A percentile compares a stretch with the other conserved stretches of the same genome.
Conservation (phyloP, 805 yeast species). For the Cyberlindnera misumaiensis region DNA sequence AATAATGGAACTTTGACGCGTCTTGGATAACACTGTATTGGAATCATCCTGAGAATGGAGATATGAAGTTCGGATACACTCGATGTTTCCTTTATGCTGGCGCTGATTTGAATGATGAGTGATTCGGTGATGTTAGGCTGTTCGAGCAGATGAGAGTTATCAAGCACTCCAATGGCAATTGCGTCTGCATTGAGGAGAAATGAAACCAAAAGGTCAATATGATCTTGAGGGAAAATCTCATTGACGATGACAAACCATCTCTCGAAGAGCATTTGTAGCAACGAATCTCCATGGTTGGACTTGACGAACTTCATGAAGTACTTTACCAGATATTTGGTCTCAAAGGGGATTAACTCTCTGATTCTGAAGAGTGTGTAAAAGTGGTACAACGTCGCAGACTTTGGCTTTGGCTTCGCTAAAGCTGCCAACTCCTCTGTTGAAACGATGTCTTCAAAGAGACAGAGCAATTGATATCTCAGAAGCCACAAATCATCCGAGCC, state of each 20-base stretch:
- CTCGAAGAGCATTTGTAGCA: conserved; percentile 26
- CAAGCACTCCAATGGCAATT: conserved; percentile 22
- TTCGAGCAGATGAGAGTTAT: conserved; percentile 39
- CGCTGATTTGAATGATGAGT: conserved; percentile 21
- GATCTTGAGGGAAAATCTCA: conserved; percentile 24
- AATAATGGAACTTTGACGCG: conserved; percentile 24
- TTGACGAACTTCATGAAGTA: conserved; percentile 23
- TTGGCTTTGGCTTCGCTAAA: conserved; percentile 2
- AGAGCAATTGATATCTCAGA: conserved; percentile 39
- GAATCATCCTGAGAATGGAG: conserved; percentile 27
- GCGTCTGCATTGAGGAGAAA: conserved; percentile 18
- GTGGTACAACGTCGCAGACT: conserved; percentile 6
- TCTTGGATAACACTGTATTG: conserved; percentile 43
- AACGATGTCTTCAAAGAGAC: conserved; percentile 37
- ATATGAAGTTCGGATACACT: conserved; percentile 2
- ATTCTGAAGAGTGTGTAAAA: conserved; percentile 41
- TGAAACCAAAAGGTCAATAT: conserved; percentile 25
- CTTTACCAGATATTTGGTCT: conserved; percentile 13
- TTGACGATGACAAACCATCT: conserved; percentile 54
- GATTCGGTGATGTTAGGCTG: conserved; percentile 33
- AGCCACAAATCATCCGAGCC: conserved; percentile 33
- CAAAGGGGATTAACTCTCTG: conserved; percentile 36
- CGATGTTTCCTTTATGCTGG: conserved; percentile 4
- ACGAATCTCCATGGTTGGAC: conserved; percentile 6
- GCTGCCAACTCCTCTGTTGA: conserved; percentile 19